Base-by-base conservation (phyloP, 2,329 filamentous ascomycete genomes). In the Aspergillus oerlinghausenensis region DNA sequence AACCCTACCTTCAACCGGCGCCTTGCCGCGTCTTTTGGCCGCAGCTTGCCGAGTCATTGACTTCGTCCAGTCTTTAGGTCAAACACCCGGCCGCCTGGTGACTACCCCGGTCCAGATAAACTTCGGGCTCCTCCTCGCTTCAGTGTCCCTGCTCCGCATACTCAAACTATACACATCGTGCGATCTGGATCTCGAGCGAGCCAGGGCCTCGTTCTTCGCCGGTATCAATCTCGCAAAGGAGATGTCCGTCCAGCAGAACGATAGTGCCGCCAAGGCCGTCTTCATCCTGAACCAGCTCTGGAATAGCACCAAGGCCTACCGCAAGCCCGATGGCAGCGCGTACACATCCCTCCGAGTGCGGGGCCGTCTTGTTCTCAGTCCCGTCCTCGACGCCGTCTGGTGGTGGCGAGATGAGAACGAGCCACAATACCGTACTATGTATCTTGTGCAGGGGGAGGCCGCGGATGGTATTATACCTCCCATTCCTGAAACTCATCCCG, bases 321-420 rank as follows among this genome's bases (percentile, higher is more conserved):
- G 70, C 25, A 74, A 69, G 49, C 48, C 69, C 0, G 74, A 77
- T 55, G 74, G 74, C 0, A 64, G 65, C 1, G 70, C 72, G 50
- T 69, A 68, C 19, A 64, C 68, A 0, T 60, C 65, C 1, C 63
- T 77, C n/a, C 65, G 75, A 4, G 73, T 77, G 29, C 69, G 75
- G 11, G 73, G 72, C 54, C 72, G 75, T 10, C 60, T 77, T 11
- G 66, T 67, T 0, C 63, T 74, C 6, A 73, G 74, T 54, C 65
- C 69, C 8, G 64, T 76, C 4, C 60, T 77, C 19, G 75, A 77
- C 60, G 61, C 68, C 10, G 66, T 76, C 23, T 75, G 74, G 67
- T 77, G 75, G 75, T 77, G 74, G 73, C 69, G 74, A 6, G 75
- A 77, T 49, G 75, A 77, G 52, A 74, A 70, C 52, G 74, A 73